Conservation (phyloP, 1,284 basidiomycete genomes). For the Cutaneotrichosporon daszewskae region DNA sequence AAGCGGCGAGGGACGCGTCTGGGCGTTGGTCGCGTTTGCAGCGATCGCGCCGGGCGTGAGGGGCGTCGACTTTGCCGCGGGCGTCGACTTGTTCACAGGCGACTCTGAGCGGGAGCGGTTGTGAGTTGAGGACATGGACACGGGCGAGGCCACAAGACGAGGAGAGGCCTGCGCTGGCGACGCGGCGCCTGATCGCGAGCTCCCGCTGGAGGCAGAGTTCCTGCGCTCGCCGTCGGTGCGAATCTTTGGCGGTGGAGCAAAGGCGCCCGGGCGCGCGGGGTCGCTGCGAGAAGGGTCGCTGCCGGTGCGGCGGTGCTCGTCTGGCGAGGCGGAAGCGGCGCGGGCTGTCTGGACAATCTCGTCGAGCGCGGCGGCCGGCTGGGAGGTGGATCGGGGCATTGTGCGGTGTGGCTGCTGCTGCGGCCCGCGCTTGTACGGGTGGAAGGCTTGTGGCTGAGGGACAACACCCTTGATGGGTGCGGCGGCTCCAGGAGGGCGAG, state of each 20-base stretch:
- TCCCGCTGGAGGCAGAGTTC: conserved; percentile 12
- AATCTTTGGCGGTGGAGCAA: conserved; percentile 11
- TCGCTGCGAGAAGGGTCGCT: conserved; percentile 3
- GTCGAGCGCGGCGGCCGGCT: not conserved
- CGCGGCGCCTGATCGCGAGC: conserved; percentile 3
- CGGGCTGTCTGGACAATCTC: not conserved
- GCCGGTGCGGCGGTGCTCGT: conserved; percentile 6
- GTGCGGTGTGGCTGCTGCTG: conserved; percentile 4
- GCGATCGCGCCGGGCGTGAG: conserved; percentile 35
- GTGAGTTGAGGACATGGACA: not conserved
- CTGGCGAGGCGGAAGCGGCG: conserved; percentile 2
- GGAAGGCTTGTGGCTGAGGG: conserved; percentile 15
- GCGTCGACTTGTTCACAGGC: no score
- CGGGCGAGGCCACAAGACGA: not conserved
- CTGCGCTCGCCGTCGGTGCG: conserved; percentile 7
- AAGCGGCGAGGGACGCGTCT: conserved; percentile 30
- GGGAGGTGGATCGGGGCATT: conserved; percentile 6
- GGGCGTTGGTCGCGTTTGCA: conserved; percentile 12
- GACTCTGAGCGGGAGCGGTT: no score
- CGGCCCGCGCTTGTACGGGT: conserved; percentile 28
- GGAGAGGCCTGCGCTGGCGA: not conserved
- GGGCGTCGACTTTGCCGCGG: conserved; percentile 15
- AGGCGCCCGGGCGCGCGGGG: not conserved
- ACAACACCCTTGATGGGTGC: not conserved
- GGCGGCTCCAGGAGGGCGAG: not conserved